phyloP scores from a whole-genome alignment of 2,329 filamentous ascomycete species.

The Botrytis cinerea region DNA sequence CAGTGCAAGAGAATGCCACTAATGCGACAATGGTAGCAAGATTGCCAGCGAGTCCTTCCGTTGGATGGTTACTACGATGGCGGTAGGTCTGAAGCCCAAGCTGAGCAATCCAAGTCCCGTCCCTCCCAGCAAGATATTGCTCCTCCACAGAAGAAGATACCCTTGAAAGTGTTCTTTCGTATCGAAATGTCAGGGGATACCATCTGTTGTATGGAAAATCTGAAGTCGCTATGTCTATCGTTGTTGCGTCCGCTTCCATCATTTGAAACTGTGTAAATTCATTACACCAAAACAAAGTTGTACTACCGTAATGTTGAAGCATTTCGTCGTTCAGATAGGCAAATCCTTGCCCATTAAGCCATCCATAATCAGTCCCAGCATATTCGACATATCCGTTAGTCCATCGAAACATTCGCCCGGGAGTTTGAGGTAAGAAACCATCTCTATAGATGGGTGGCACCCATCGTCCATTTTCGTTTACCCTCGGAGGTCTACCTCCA shows the following conservation, averaged over 20 bases:
- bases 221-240: conserved; percentile 19
- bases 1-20: conserved; percentile 35
- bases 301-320: conserved; percentile 26
- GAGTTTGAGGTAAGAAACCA: conserved; percentile 30
- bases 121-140: conserved; percentile 26
- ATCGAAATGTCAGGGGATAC: conserved; percentile 29
- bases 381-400: conserved; percentile 26
- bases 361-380: conserved; percentile 25
- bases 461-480: conserved; percentile 32
- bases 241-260: conserved; percentile 27
- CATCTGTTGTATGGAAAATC: conserved; percentile 28
- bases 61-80: background rate
- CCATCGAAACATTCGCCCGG: conserved; percentile 36
- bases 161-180: conserved; percentile 25
- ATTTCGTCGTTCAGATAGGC: background rate
- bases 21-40: conserved; percentile 34
- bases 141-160: conserved; percentile 22
- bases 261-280: conserved; percentile 31
- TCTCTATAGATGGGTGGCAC: conserved; percentile 28
- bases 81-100: conserved; percentile 28
- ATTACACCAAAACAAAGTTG: conserved; percentile 34
- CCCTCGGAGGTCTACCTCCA: conserved; percentile 26
- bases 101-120: conserved; percentile 27
- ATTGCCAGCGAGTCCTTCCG: conserved; percentile 31
- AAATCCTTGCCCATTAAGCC: conserved; percentile 16